A percentile compares a stretch with the other conserved stretches of the same genome.
phyloP scores from a whole-genome alignment of 2,329 filamentous ascomycete species.

The Emydomyces testavorans region DNA sequence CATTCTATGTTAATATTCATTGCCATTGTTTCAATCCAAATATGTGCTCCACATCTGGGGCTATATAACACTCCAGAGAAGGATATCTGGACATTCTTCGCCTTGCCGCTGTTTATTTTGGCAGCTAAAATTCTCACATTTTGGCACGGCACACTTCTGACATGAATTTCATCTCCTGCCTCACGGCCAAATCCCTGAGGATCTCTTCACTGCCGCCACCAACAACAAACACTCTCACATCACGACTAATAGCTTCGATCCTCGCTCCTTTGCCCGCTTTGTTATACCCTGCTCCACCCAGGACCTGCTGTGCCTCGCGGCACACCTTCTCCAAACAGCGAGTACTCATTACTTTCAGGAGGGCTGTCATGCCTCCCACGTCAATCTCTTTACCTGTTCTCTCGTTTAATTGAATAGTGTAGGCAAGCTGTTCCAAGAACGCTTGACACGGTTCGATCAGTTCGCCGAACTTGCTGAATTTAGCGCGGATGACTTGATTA shows the following conservation, averaged over 20 bases:
- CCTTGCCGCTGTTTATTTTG: neutral
- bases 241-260: slow-evolving; percentile 44
- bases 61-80: too few species aligned
- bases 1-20: neutral
- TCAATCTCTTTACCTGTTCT: slow-evolving; percentile 30
- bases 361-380: slow-evolving; percentile 42
- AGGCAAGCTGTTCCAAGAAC: slow-evolving; percentile 51
- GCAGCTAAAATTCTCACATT: neutral
- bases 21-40: neutral
- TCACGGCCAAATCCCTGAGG: slow-evolving; percentile 26
- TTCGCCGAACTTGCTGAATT: slow-evolving; percentile 48
- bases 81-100: neutral
- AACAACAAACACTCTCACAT: slow-evolving; percentile 39
- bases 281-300: slow-evolving; percentile 44
- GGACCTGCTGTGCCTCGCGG: slow-evolving; percentile 46
- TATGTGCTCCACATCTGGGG: too few species aligned
- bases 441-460: slow-evolving; percentile 52
- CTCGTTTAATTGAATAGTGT: slow-evolving; percentile 40
- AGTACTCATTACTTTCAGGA: slow-evolving; percentile 44
- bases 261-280: slow-evolving; percentile 39
- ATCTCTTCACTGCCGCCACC: slow-evolving; percentile 34
- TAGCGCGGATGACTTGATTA: slow-evolving; percentile 49
- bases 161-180: slow-evolving; percentile 18
- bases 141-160: slow-evolving; percentile 12
- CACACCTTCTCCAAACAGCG: slow-evolving; percentile 43